phyloP scores from a whole-genome alignment of 2,329 filamentous ascomycete species.

The Diplodia scrobiculata region DNA sequence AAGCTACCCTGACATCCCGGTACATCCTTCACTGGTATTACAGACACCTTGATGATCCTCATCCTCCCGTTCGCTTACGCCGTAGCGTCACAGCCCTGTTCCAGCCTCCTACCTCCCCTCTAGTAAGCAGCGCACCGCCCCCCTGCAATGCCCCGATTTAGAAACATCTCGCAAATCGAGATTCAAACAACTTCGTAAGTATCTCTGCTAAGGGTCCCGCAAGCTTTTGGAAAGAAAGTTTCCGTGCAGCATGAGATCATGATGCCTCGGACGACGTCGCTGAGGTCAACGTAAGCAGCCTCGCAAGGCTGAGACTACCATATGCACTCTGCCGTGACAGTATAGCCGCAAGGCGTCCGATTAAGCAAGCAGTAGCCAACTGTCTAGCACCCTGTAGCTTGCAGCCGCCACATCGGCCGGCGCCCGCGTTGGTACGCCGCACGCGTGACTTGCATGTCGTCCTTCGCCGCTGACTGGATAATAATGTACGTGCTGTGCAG shows the following conservation, averaged over 20 bases:
- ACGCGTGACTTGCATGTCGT: constrained; percentile 5
- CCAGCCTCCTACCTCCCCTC: not conserved
- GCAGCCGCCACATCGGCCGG: not conserved
- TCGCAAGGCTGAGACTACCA: not conserved
- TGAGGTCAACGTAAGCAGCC: not conserved
- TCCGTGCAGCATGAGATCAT: not conserved
- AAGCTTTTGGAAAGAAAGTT: not conserved
- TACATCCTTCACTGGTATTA: not conserved
- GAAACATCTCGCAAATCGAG: not conserved
- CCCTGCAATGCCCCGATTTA: not conserved
- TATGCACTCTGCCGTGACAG: not conserved
- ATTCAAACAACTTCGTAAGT: not conserved
- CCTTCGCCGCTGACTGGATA: not conserved
- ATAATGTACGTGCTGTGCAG: not conserved
- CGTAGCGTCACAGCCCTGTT: not conserved
- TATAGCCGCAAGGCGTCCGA: not conserved
- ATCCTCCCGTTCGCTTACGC: not conserved
- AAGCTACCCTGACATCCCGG: not conserved
- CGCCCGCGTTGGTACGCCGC: not conserved
- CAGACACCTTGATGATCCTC: constrained; percentile 9
- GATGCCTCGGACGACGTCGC: not conserved
- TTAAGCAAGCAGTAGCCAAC: not conserved
- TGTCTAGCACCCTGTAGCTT: not conserved
- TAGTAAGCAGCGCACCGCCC: not conserved
- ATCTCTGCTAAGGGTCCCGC: not conserved